Evolutionary conservation across 2,329 filamentous ascomycete genomes (phyloP), one percentile per base, ranked within the genome.

Genomic region (Coccinonectria pachysandricola): DNA sequence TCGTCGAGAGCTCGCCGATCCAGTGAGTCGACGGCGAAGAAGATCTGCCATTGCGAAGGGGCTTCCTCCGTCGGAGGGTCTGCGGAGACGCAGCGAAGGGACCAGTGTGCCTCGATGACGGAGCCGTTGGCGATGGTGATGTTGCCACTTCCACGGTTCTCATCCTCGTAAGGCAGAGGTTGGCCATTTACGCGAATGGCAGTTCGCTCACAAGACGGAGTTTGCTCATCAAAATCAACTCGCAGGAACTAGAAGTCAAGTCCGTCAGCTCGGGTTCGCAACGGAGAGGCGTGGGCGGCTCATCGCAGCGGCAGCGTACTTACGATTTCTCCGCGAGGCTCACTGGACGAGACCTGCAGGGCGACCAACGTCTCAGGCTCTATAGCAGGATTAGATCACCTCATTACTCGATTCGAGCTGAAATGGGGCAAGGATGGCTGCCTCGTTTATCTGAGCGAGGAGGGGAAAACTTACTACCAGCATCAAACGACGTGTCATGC

Each of bases 121-220:
- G 46, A 49, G 29, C 55, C 57, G 15, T 54, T 39, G 15, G 56
- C 48, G 21, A 57, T 49, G 9, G 48, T 46, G 28, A 71, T 46
- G 12, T 51, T 41, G 12, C 62, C 64, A 15, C 53, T 54, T 24
- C 64, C 64, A 21, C 41, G 31, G n/a, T 57, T 56, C 28, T 52
- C 45, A 12, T 44, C 53, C 21, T 55, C 50, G 31, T 60, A 57
- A 10, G 48, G 35, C 5, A 70, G 49, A 5, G 44, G 19, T 31
- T 62, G 55, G 31, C 57, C 61, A 42, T 68, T 61, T 32, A 71
- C 42, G 11, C 56, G 60, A 31, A 68, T 50, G 36, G 62, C 64
- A 35, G 56, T 59, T 15, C 31, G 52, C 3, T 59, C 64, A 39
- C 67, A 71, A 14, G 58, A 50, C n/a, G 54, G 45, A 7, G 50